These are phyloP conservation scores for Panicum miliaceum DNA, from an alignment of 176 grass and related monocot species.

Conservation along the genomic window DNA sequence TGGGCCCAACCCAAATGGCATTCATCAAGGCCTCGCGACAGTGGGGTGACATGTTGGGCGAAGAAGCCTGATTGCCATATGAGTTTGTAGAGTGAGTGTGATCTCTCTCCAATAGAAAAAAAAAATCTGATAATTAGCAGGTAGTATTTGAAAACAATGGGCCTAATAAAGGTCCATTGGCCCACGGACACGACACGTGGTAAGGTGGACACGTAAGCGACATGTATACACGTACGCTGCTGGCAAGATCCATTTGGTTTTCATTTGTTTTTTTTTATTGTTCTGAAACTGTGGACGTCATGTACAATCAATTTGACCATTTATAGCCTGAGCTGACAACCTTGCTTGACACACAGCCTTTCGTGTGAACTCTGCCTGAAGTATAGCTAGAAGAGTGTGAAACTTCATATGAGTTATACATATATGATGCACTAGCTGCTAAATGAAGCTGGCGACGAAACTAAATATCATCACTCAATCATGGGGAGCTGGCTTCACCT, in stretches of 20 bases:
- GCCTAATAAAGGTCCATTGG: slow-evolving; percentile 32
- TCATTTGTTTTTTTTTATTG: background rate
- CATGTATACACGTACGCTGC: background rate
- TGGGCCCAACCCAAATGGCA: background rate
- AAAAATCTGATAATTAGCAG: background rate
- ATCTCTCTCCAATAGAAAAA: background rate
- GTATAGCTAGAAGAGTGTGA: background rate
- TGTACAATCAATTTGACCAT: slow-evolving; percentile 15
- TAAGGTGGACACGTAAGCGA: background rate
- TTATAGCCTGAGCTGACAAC: slow-evolving; percentile 4
- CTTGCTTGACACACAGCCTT: background rate
- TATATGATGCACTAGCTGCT: background rate
- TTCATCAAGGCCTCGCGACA: background rate
- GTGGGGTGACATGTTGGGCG: background rate
- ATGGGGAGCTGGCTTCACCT: background rate
- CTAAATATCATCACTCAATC: background rate
- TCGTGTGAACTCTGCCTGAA: background rate
- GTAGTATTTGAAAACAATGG: slow-evolving; percentile 25
- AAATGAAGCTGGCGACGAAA: background rate
- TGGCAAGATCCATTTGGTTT: background rate
- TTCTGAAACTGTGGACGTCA: background rate
- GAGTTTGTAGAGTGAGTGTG: background rate
- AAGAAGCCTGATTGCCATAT: background rate
- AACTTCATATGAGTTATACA: background rate
- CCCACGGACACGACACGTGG: slow-evolving; percentile 13